Conservation (phyloP, 352 stramenopile species). For the Globisporangium spiculum region DNA sequence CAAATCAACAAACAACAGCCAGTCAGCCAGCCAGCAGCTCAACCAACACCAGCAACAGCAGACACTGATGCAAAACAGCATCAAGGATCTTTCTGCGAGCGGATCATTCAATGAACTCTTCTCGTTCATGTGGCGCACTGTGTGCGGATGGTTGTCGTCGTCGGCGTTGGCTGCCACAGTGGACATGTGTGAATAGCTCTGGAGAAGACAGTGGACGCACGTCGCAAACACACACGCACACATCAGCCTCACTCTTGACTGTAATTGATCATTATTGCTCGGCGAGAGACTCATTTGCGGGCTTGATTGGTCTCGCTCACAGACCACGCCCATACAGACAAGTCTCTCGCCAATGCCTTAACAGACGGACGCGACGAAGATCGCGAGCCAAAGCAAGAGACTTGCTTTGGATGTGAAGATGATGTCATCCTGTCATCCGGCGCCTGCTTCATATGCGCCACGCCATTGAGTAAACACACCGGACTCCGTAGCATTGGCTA, state of each 20-base stretch:
- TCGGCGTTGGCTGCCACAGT: background rate
- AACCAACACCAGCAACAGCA: too few relatives aligned
- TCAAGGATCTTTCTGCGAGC: background rate
- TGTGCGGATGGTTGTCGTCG: background rate
- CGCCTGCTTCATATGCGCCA: background rate
- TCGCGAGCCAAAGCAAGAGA: background rate
- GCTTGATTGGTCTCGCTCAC: background rate
- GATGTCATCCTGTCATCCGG: background rate
- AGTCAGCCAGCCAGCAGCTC: too few relatives aligned
- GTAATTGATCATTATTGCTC: background rate
- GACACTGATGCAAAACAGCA: too few relatives aligned
- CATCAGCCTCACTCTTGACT: background rate
- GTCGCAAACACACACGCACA: background rate
- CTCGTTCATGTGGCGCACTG: background rate
- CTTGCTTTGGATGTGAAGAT: background rate
- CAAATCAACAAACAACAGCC: too few relatives aligned
- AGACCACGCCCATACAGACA: too few relatives aligned
- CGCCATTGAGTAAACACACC: background rate
- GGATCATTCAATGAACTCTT: background rate
- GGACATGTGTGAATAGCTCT: background rate
- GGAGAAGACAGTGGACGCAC: background rate
- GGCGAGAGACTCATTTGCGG: background rate
- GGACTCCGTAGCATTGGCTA: too few relatives aligned
- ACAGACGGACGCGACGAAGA: background rate
- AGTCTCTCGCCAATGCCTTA: too few relatives aligned